Evolutionary conservation across 768 basidiomycete species (phyloP), one percentile per base, ranked within the genome.

Genomic region (Boletus huronensis): DNA sequence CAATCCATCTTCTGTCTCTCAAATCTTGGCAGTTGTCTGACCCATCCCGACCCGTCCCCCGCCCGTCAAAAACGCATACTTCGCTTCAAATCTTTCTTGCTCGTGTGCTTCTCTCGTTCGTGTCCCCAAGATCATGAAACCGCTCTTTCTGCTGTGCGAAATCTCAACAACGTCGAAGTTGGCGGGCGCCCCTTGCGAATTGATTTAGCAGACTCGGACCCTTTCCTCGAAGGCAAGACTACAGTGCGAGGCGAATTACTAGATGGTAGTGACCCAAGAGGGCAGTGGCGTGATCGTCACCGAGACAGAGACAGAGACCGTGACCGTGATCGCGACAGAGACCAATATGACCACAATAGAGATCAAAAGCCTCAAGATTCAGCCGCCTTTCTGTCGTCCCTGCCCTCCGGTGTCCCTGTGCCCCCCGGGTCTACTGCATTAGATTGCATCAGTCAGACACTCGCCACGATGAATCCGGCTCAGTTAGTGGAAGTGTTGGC

Each of bases 121-220:
- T 58, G 50, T 44, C 44, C 41, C 50, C 61, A 71, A 90, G 97
- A 99, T 72, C 91, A 96, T 70, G 95, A 97, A 72, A 98, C 97
- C 23, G 97, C 97, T 7, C 73, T 83, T 25, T 96, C 93, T 48
- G 97, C 97, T 45, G 93, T 99, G 16, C 87, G 97, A 64, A 99
- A 98, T 67, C 82, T 99, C 46, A 93, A 97, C 72, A 92, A 90
- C 57, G 84, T 84, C 48, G 92, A 93, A 62, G 90, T 98, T 31
- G 93, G 90, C 52, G 97, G 97, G 4, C 84, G 97, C 9, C 88
- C 90, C 2, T 78, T 99, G 41, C 86, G 95, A 46, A 95, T 99
- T 64, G 96, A 98, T 70, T 80, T 96, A 34, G 93, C 94, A 43
- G 91, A 95, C 67, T 93, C 90, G 28, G 93, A 94, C 62, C 92